Evolutionary conservation across 352 stramenopile species (phyloP).

Genomic region (Phytophthora ramorum): DNA sequence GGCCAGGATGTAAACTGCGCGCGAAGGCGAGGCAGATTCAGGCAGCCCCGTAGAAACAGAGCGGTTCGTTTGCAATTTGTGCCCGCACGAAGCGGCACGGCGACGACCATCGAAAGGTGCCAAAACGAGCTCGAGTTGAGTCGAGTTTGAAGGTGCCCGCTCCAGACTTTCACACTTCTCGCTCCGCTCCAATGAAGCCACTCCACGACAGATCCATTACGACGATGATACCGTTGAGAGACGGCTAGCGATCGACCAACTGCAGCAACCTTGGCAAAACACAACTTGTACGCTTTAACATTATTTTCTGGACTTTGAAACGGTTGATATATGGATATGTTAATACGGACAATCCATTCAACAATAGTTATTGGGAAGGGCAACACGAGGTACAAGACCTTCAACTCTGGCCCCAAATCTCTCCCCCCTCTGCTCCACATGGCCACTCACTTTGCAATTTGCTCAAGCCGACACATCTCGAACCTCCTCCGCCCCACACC

Average conservation of each 20-base stretch:
- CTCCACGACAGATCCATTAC: background rate
- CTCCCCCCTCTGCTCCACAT: slow-evolving; percentile 9
- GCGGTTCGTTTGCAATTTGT: background rate
- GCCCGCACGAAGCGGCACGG: background rate
- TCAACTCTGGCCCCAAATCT: slow-evolving; percentile 21
- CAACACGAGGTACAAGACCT: slow-evolving; percentile 18
- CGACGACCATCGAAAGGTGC: slow-evolving; percentile 17
- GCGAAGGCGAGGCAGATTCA: slow-evolving; percentile 1
- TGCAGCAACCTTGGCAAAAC: too few relatives aligned
- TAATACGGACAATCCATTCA: slow-evolving; percentile 3
- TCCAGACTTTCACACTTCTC: too few relatives aligned
- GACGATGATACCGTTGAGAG: background rate
- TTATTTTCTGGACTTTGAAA: too few relatives aligned
- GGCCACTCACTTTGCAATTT: slow-evolving; percentile 35
- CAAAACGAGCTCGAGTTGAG: background rate
- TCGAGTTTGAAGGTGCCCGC: background rate
- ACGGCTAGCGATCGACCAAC: background rate
- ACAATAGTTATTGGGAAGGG: slow-evolving; percentile 4
- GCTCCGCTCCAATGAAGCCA: too few relatives aligned
- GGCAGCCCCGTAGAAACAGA: slow-evolving; percentile 4
- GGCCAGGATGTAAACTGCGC: background rate
- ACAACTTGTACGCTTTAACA: background rate
- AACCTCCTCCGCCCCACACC: background rate
- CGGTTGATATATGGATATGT: too few relatives aligned
- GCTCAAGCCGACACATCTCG: slow-evolving; percentile 9